A percentile compares a stretch with the other conserved stretches of the same genome.
Conservation (phyloP, 116 monocot species). For the Iris pallida region DNA sequence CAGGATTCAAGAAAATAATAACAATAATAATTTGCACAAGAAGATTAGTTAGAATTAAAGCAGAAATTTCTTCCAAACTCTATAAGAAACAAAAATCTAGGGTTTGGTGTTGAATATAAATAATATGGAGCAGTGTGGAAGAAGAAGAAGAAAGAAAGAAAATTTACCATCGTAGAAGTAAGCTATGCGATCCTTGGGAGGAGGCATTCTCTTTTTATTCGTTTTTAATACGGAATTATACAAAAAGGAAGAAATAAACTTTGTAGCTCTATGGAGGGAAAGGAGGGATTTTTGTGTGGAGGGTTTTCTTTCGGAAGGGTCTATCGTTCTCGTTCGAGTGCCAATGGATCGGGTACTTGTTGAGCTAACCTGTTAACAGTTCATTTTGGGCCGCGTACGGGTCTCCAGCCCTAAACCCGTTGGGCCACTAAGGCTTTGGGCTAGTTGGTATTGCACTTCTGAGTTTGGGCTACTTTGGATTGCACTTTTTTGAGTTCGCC, state of each 20-base stretch:
- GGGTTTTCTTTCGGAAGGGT: not conserved
- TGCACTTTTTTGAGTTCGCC: too few species aligned
- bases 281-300: not conserved
- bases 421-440: too few species aligned
- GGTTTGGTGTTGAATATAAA: not conserved
- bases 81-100: not conserved
- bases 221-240: too few species aligned
- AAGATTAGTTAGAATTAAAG: not conserved
- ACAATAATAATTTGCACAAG: not conserved
- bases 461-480: too few species aligned
- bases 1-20: not conserved
- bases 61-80: not conserved
- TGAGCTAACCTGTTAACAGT: too few species aligned
- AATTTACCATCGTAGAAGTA: constrained; percentile 46
- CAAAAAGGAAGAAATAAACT: not conserved
- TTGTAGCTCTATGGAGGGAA: not conserved
- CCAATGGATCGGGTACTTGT: too few species aligned
- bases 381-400: too few species aligned
- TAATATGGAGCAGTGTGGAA: not conserved
- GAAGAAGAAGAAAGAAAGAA: not conserved
- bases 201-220: not conserved
- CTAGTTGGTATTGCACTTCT: too few species aligned
- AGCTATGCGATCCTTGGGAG: constrained; percentile 38
- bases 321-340: not conserved
- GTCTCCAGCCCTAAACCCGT: too few species aligned